A percentile compares a stretch with the other conserved stretches of the same genome.
Conservation (phyloP, 2,329 filamentous ascomycete species). For the Daldinia sp. region DNA sequence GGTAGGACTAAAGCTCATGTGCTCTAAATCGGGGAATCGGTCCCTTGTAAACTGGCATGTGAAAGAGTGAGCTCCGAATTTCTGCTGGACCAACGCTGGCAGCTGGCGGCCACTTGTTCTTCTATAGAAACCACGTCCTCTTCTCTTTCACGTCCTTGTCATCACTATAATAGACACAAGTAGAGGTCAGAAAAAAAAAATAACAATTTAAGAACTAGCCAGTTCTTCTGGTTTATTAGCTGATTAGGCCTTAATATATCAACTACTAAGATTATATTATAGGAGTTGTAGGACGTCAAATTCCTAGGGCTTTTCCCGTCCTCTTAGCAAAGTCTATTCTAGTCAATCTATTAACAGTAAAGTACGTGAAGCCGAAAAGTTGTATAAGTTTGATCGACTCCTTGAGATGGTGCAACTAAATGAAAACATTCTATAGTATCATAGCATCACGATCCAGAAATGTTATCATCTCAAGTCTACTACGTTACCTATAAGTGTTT, state of each 20-base stretch:
- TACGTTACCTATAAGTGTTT: too few relatives aligned
- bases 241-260: too few relatives aligned
- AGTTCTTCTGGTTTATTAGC: background rate
- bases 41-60: conserved; percentile 31
- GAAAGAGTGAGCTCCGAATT: conserved; percentile 24
- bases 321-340: background rate
- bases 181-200: background rate
- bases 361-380: too few relatives aligned
- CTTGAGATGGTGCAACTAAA: too few relatives aligned
- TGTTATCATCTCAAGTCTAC: too few relatives aligned
- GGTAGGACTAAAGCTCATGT: conserved; percentile 7
- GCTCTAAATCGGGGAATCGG: conserved; percentile 24
- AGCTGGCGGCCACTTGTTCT: background rate
- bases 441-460: too few relatives aligned
- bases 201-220: background rate
- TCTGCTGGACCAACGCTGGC: background rate
- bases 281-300: too few relatives aligned
- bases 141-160: background rate
- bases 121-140: background rate
- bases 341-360: too few relatives aligned
- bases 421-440: too few relatives aligned
- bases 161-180: background rate
- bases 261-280: too few relatives aligned
- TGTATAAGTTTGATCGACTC: too few relatives aligned
- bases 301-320: background rate